Evolutionary conservation across 148 eudicot genomes (phyloP).

Genomic region (Cornus controversa): DNA sequence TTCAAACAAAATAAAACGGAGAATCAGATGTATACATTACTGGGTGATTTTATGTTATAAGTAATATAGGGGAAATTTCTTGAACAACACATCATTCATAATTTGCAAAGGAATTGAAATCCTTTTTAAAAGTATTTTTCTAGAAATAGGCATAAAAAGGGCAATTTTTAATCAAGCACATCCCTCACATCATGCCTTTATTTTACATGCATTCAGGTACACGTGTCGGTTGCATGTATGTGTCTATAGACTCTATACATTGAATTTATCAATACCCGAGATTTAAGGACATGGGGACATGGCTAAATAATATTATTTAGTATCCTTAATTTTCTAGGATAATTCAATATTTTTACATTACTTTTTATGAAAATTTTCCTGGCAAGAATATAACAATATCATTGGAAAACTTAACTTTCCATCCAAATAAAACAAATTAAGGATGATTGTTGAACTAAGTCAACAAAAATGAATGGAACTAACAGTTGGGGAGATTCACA

Average conservation of each 20-base stretch:
- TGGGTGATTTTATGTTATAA: neutral
- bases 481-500: neutral
- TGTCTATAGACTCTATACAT: too few relatives aligned
- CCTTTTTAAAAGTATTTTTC: neutral
- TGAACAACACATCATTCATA: neutral
- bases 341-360: too few relatives aligned
- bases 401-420: neutral
- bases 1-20: constrained; percentile 6
- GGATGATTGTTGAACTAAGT: neutral
- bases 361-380: neutral
- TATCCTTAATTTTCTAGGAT: too few relatives aligned
- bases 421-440: neutral
- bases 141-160: neutral
- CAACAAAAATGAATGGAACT: neutral
- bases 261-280: too few relatives aligned
- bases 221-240: too few relatives aligned
- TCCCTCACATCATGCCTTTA: neutral
- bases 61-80: neutral
- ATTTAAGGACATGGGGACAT: too few relatives aligned
- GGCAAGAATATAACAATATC: neutral
- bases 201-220: too few relatives aligned
- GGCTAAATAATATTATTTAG: too few relatives aligned
- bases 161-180: neutral
- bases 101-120: neutral
- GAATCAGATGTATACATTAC: constrained; percentile 7